Evolutionary conservation across 805 yeast species (phyloP).

Genomic region (Brettanomyces anomalus): DNA sequence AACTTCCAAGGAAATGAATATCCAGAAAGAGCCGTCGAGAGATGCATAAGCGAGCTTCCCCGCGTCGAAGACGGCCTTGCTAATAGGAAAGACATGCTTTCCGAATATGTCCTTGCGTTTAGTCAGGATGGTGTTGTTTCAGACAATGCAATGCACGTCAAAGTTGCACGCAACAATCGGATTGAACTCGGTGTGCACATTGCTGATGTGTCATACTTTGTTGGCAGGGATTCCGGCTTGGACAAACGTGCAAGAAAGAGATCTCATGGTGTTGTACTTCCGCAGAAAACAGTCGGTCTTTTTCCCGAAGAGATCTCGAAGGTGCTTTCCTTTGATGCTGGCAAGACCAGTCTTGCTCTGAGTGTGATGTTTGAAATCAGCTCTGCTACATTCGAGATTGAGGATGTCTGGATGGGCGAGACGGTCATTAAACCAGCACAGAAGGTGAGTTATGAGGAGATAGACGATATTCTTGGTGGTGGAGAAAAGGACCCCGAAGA

Average conservation of each 20-base stretch:
- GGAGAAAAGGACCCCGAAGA: conserved; percentile 5
- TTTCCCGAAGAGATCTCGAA: conserved; percentile 60
- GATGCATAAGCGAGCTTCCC: conserved; percentile 30
- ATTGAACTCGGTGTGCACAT: conserved; percentile 83
- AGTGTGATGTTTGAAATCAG: conserved; percentile 79
- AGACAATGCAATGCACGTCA: conserved; percentile 82
- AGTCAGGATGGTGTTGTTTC: conserved; percentile 48
- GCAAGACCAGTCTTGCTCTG: conserved; percentile 53
- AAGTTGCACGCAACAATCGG: conserved; percentile 45
- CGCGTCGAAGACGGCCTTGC: conserved; percentile 25
- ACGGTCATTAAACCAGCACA: conserved; percentile 58
- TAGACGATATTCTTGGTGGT: conserved; percentile 40
- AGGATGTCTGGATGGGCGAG: conserved; percentile 70
- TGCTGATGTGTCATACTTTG: conserved; percentile 65
- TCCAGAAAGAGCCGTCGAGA: conserved; percentile 30
- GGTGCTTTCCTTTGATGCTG: conserved; percentile 50
- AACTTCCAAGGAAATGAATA: conserved; percentile 78
- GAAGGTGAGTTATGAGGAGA: conserved; percentile 42
- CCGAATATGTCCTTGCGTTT: conserved; percentile 58
- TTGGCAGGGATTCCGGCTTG: conserved; percentile 64
- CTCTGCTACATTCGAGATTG: conserved; percentile 59
- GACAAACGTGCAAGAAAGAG: conserved; percentile 89
- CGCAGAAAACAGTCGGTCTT: conserved; percentile 62
- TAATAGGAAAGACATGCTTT: conserved; percentile 42
- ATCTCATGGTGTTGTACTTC: conserved; percentile 80